Base-by-base conservation (phyloP, 202 grass and related monocot species). In the Eragrostis tef region DNA sequence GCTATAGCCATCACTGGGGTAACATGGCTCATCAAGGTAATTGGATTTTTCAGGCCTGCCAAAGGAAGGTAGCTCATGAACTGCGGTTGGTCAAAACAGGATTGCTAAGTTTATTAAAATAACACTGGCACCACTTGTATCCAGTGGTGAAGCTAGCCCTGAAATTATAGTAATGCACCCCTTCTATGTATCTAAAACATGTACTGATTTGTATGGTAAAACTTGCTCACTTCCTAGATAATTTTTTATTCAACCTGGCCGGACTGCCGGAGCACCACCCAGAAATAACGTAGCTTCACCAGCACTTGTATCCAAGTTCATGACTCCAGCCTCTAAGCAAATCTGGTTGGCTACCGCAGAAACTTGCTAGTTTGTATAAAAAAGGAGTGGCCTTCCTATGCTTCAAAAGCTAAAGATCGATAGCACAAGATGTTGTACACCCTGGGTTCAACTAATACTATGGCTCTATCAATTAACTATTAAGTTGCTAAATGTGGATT, bases 1-100 rank as follows among this genome's bases (percentile, higher is more conserved):
- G 90, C 90, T 70, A 96, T 59, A 45, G 96, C 90, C 96, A 99
- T 99, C 73, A 95, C 80, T 68, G 96, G 96, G 61, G 96, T 93
- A 83, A 99, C 90, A 79, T 93, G 85, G 87, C 91, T 96, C 96
- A 99, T 99, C 71, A 99, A 57, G 60, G 88, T 99, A 74, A 99
- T 96, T 63, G 96, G 96, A 89, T 99, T 85, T 87, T 96, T 99
- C 46, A 99, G 77, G 79, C 96, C 96, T 99, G 86, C 56, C 81
- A 85, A 57, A 81, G 39, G 46, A 81, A 86, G 48, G 86, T 66
- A 78, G 42, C 25, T 54, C 67, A 70, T 86, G n/a, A 87, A 73
- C 19, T 63, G 56, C 45, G 13, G 36, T 49, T 74, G 80, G 6
- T 62, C 50, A 72, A 67, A 83, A 68, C 7, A 71, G n/a, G 73